Conservation (phyloP, 805 yeast genomes). For the Kluyveromyces siamensis region DNA sequence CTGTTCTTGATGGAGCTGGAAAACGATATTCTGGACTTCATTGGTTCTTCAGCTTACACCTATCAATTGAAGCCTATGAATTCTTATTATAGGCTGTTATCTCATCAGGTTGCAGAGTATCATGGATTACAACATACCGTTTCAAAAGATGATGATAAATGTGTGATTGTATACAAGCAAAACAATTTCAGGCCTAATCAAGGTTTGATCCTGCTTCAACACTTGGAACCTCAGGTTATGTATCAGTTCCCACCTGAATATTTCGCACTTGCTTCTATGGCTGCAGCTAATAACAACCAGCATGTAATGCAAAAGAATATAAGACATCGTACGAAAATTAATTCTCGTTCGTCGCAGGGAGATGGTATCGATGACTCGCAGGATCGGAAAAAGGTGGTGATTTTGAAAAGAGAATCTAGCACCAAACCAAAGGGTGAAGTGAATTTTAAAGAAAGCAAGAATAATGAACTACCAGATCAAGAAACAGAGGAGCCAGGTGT, state of each 20-base stretch:
- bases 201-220: conserved; percentile 13
- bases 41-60: conserved; percentile 32
- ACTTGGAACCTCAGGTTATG: conserved; percentile 9
- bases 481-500: neutral
- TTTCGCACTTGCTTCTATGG: conserved; percentile 3
- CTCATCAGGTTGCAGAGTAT: conserved; percentile 65
- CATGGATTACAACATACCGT: conserved; percentile 50
- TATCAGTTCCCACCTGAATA: conserved; percentile 2
- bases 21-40: conserved; percentile 37
- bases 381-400: conserved; percentile 4
- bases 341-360: neutral
- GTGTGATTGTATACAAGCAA: conserved; percentile 35
- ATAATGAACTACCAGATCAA: neutral
- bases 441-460: neutral
- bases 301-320: conserved; percentile 1
- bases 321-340: neutral
- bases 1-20: conserved; percentile 43
- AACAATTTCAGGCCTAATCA: conserved; percentile 13
- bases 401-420: conserved; percentile 4
- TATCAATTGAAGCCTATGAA: conserved; percentile 47
- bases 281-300: conserved; percentile 1
- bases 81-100: conserved; percentile 56
- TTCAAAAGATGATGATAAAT: conserved; percentile 39
- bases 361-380: neutral
- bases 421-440: neutral